Percentiles rank a stretch among this genome's conserved stretches.
These are phyloP conservation scores for Lepidopterella palustris DNA, from an alignment of 495 filamentous ascomycete genomes.

Conservation along the genomic window DNA sequence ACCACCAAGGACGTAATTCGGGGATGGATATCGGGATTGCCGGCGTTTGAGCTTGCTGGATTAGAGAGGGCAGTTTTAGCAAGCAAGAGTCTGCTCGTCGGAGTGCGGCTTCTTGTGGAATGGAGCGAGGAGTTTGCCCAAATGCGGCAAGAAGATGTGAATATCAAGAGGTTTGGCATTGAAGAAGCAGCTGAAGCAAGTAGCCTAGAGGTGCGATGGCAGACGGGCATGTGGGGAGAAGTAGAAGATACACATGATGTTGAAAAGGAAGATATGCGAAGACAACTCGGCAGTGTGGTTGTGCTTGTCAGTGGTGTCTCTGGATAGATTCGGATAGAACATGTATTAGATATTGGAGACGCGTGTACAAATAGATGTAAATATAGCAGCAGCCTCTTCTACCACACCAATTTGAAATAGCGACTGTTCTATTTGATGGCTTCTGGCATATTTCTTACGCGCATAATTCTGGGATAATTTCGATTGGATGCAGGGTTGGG, in stretches of 20 bases:
- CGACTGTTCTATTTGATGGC: too few relatives aligned
- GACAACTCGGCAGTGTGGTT: constrained; percentile 83
- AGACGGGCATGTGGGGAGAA: constrained; percentile 87
- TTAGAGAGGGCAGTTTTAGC: constrained; percentile 78
- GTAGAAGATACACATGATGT: constrained; percentile 99
- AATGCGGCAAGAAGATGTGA: constrained; percentile 33
- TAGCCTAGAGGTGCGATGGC: constrained; percentile 82
- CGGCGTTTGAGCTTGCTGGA: constrained; percentile 72
- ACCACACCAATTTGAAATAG: background rate
- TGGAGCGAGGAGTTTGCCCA: constrained; percentile 71
- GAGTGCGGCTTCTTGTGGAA: constrained; percentile 69
- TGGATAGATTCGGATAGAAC: constrained; percentile 1
- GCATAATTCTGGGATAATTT: too few relatives aligned
- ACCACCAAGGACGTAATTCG: constrained; percentile 66
- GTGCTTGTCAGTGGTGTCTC: constrained; percentile 53
- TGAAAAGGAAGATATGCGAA: constrained; percentile 78
- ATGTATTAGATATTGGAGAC: background rate
- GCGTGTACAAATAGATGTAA: background rate
- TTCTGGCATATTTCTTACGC: too few relatives aligned
- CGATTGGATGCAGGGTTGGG: too few relatives aligned
- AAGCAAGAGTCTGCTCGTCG: constrained; percentile 77
- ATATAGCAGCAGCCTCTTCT: background rate
- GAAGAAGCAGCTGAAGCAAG: constrained; percentile 70
- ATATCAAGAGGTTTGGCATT: constrained; percentile 47
- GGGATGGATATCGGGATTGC: constrained; percentile 69